phyloP scores from a whole-genome alignment of 2,329 filamentous ascomycete genomes.

The Scortechinia acanthostroma region DNA sequence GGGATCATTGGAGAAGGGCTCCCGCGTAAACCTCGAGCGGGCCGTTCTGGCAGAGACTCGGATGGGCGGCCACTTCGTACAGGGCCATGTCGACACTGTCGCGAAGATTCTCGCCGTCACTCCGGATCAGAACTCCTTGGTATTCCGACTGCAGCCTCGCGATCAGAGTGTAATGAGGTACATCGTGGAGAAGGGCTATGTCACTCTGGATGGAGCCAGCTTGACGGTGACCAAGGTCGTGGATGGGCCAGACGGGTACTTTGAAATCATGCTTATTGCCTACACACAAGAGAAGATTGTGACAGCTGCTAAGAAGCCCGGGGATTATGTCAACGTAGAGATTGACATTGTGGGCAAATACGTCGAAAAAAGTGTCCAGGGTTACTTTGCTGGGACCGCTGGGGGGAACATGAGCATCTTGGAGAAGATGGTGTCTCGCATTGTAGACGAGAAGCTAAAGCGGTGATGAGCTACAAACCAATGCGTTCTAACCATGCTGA shows the following conservation, averaged over 20 bases:
- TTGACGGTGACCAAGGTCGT: constrained; percentile 84
- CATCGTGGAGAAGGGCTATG: constrained; percentile 91
- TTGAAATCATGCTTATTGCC: constrained; percentile 94
- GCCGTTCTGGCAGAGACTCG: constrained; percentile 85
- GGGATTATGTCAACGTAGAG: constrained; percentile 83
- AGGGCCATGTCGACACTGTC: constrained; percentile 90
- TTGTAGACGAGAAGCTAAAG: constrained; percentile 66
- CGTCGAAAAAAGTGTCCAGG: constrained; percentile 80
- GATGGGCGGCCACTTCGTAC: constrained; percentile 97
- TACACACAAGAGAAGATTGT: constrained; percentile 94
- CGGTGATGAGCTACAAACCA: no score
- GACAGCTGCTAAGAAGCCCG: constrained; percentile 68
- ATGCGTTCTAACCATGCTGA: no score
- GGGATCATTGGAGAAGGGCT: constrained; percentile 60
- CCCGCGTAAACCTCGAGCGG: constrained; percentile 83
- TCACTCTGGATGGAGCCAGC: constrained; percentile 89
- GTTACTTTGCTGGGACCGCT: constrained; percentile 59
- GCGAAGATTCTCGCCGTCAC: constrained; percentile 68
- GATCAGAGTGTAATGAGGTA: constrained; percentile 70
- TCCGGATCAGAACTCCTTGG: constrained; percentile 83
- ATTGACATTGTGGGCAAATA: constrained; percentile 85
- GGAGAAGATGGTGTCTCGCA: constrained; percentile 66
- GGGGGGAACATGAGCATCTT: constrained; percentile 44
- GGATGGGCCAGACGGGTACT: constrained; percentile 67
- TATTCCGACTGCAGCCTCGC: constrained; percentile 72